Base-by-base conservation (phyloP, 768 basidiomycete species). In the Termitomyces sp. region DNA sequence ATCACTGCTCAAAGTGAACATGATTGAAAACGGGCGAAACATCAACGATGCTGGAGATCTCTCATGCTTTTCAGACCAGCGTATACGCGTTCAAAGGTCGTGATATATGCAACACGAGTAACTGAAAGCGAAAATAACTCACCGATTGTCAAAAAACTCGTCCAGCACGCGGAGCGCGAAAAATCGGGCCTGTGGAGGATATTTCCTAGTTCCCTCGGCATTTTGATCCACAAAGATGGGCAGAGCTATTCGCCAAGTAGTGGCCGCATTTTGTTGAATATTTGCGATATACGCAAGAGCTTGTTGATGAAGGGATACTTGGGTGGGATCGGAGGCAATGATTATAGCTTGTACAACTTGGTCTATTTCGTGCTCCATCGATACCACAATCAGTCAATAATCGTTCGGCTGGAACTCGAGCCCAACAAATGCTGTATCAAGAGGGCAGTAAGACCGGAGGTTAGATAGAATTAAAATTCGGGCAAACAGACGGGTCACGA, bases 91-190 rank as follows among this genome's bases (percentile, higher is more conserved):
- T n/a, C 42, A 50, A 32, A 8, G 16, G 9, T 22, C 16, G 2
- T 16, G 18, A 31, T 44, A 22, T 54, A 36, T 31, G 37, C 48
- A 32, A 44, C 12, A 20, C 26, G 37, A 67, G 37, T 47, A 34
- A 59, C 43, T 54, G 20, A 55, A 20, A 56, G 24, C 46, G 34
- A 24, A 36, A 29, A 24, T 51, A 31, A 76, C 89, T 78, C 71
- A 92, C 91, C 87, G 80, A 71, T 85, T 85, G 63, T 91, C 91
- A 61, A 93, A 77, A 66, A 90, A 91, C 51, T 92, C 88, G 59
- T 92, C 90, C 60, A 93, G 66, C 58, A 94, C 81, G 53, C 89
- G 80, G 64, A 94, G 76, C 27, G 88, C 88, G 71, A 86, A 91
- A 73, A 92, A 90, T 62, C 92, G 81, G 46, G 81, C 88, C 67